Evolutionary conservation across 305 asterid species (phyloP).

Genomic region (Lippia alba): DNA sequence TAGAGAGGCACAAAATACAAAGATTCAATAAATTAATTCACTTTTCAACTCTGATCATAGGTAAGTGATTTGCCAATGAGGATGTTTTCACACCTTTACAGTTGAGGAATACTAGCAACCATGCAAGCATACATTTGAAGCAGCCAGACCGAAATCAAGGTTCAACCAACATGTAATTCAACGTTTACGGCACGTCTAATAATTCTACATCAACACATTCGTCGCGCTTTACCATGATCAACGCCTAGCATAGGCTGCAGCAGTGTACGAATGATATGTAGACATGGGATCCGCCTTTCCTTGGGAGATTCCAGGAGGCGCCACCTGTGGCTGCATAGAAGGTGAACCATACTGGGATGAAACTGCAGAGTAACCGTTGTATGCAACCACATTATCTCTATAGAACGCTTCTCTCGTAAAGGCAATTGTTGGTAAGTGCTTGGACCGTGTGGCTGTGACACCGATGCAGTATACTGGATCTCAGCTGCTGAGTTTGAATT

Average conservation of each 20-base stretch:
- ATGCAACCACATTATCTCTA: conserved; percentile 3
- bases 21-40: too few species aligned
- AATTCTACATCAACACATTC: background rate
- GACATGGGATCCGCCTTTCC: conserved; percentile 28
- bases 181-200: background rate
- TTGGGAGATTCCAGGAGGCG: conserved; percentile 29
- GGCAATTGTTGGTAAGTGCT: conserved; percentile 6
- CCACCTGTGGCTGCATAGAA: conserved; percentile 38
- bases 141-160: too few species aligned
- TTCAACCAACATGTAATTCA: background rate
- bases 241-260: conserved; percentile 19
- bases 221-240: conserved; percentile 11
- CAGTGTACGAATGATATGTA: conserved; percentile 11
- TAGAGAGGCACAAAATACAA: too few species aligned
- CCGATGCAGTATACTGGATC: conserved; percentile 29
- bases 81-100: too few species aligned
- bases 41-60: too few species aligned
- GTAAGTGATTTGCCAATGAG: too few species aligned
- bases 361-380: conserved; percentile 7
- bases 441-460: conserved; percentile 36
- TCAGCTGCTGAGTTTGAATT: conserved; percentile 4
- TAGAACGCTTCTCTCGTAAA: too few species aligned
- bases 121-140: too few species aligned
- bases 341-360: too few species aligned
- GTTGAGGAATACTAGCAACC: too few species aligned